These are phyloP conservation scores for Chalciporus sp. DNA, from an alignment of 1,284 basidiomycete species.

Conservation along the genomic window DNA sequence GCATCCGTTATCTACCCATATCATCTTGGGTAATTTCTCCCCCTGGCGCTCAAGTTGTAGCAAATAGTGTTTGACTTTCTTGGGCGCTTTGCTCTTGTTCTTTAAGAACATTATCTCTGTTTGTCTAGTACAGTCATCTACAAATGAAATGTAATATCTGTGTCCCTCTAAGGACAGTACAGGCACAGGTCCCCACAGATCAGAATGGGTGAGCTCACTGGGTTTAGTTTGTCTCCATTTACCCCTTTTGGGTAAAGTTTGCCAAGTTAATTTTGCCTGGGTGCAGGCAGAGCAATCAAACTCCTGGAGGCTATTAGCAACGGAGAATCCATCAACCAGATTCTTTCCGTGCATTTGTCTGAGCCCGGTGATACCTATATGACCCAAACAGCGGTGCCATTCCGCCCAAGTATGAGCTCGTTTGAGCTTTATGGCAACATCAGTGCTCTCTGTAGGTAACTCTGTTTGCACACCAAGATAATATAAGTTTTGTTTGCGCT, in stretches of 20 bases:
- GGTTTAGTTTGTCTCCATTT: background rate
- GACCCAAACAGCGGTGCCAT: slow-evolving; percentile 1
- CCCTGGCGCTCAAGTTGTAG: background rate
- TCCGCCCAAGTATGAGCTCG: slow-evolving; percentile 1
- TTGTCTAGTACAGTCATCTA: background rate
- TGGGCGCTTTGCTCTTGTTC: background rate
- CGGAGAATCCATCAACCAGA: background rate
- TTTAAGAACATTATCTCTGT: background rate
- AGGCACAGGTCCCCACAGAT: background rate
- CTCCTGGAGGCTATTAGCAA: background rate
- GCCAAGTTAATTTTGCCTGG: background rate
- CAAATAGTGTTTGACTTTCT: background rate
- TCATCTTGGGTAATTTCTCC: background rate
- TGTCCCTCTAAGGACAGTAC: background rate
- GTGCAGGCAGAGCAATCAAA: background rate
- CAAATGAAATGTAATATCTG: background rate
- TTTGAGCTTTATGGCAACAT: background rate
- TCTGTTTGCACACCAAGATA: no score
- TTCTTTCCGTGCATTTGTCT: background rate
- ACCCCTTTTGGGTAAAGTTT: no score
- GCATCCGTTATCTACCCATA: background rate
- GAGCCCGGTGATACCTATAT: slow-evolving; percentile 4
- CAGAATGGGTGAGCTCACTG: slow-evolving; percentile 1
- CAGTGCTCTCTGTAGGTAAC: no score
- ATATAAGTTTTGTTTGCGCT: no score